Conservation (phyloP, 371 early-diverging fungal species). For the Racocetra persica region DNA sequence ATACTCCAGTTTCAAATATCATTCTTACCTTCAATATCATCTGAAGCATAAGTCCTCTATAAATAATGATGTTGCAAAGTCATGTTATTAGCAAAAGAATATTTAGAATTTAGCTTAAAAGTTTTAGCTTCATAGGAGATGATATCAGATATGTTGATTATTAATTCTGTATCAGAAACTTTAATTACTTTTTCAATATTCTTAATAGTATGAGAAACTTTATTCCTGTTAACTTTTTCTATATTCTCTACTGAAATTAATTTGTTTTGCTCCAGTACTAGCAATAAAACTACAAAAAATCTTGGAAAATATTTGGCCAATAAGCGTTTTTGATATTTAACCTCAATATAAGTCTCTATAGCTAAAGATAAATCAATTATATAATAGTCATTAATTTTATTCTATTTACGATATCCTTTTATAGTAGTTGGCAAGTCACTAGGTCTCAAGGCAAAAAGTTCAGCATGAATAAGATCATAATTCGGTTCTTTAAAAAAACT, state of each 20-base stretch:
- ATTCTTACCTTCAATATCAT: not conserved
- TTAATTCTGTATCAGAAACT: not conserved
- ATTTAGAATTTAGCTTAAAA: not conserved
- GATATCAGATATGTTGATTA: not conserved
- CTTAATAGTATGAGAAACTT: not conserved
- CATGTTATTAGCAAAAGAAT: not conserved
- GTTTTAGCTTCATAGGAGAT: not conserved
- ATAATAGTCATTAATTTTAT: not conserved
- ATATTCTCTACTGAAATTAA: not conserved
- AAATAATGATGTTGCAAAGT: not conserved
- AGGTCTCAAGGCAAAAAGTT: not conserved
- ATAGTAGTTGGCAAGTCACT: not conserved
- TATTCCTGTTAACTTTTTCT: not conserved
- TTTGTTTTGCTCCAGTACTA: not conserved
- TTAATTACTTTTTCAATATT: not conserved
- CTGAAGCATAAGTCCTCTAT: not conserved
- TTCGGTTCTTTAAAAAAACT: not conserved
- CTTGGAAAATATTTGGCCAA: not conserved
- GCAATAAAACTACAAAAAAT: conserved; percentile 14
- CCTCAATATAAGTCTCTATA: not conserved
- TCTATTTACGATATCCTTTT: conserved; percentile 7
- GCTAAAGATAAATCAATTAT: not conserved
- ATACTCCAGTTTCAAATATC: not conserved
- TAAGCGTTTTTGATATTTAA: conserved; percentile 7
- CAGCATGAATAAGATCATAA: not conserved